phyloP scores from a whole-genome alignment of 495 filamentous ascomycete genomes.

The Aspergillus steynii region DNA sequence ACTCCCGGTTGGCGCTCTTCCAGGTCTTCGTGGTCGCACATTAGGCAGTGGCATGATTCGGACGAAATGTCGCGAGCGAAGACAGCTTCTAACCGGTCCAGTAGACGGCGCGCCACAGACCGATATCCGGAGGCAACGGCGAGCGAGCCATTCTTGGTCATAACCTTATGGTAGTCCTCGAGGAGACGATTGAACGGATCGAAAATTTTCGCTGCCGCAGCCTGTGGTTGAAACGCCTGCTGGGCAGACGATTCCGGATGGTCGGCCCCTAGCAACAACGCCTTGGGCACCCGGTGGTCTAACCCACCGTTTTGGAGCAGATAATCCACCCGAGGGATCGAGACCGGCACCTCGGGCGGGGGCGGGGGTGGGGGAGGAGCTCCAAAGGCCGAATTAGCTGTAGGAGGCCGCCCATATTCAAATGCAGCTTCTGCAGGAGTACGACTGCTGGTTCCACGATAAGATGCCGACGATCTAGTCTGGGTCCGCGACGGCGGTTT shows the following conservation, averaged over 20 bases:
- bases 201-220: constrained; percentile 65
- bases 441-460: constrained; percentile 22
- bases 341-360: constrained; percentile 64
- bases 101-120: constrained; percentile 84
- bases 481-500: constrained; percentile 46
- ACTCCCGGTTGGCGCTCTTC: constrained; percentile 63
- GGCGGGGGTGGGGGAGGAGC: constrained; percentile 80
- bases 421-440: constrained; percentile 40
- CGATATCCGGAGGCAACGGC: constrained; percentile 96
- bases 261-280: constrained; percentile 55
- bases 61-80: constrained; percentile 88
- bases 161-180: constrained; percentile 80
- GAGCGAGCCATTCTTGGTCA: constrained; percentile 79
- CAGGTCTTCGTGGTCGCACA: constrained; percentile 65
- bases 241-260: constrained; percentile 45
- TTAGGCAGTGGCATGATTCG: constrained; percentile 74
- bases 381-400: constrained; percentile 30
- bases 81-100: constrained; percentile 92
- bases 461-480: constrained; percentile 38
- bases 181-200: constrained; percentile 76
- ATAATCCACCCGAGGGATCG: constrained; percentile 84
- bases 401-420: constrained; percentile 44
- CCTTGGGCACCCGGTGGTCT: constrained; percentile 60
- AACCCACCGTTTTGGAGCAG: constrained; percentile 84
- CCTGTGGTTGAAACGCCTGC: constrained; percentile 32